Percentiles rank a stretch among this genome's conserved stretches.
These are phyloP conservation scores for Candida fluviatilis DNA, from an alignment of 805 yeast genomes.

Conservation along the genomic window DNA sequence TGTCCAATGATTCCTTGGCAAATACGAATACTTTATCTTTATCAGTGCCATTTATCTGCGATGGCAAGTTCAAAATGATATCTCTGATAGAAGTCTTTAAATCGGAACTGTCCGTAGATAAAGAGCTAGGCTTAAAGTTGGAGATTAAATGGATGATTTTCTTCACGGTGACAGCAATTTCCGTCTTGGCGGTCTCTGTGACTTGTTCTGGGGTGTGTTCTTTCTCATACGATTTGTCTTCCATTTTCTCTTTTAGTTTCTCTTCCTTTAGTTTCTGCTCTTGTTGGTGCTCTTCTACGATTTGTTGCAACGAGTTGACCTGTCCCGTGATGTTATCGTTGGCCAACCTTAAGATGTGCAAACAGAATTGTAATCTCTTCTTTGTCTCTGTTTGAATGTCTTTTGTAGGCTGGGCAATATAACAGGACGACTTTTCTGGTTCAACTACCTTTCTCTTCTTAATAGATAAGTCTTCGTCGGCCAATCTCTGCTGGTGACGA, in stretches of 20 bases:
- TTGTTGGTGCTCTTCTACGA: conserved; percentile 34
- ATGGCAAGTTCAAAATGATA: conserved; percentile 70
- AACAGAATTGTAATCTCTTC: conserved; percentile 69
- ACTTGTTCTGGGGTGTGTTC: conserved; percentile 14
- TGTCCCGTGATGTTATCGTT: conserved; percentile 69
- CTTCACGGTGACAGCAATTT: conserved; percentile 83
- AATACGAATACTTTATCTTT: conserved; percentile 71
- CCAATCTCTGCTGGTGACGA: conserved; percentile 27
- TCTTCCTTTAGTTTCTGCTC: conserved; percentile 34
- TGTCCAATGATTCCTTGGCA: conserved; percentile 86
- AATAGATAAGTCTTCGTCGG: conserved; percentile 8
- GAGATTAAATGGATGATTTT: conserved; percentile 84
- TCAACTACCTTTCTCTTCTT: conserved; percentile 20
- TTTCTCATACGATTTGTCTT: conserved; percentile 10
- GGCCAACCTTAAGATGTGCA: conserved; percentile 76
- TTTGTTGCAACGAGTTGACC: conserved; percentile 56
- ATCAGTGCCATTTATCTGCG: conserved; percentile 39
- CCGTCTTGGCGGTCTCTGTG: conserved; percentile 54
- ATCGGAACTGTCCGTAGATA: conserved; percentile 20
- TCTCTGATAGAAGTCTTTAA: conserved; percentile 72
- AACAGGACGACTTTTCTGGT: conserved; percentile 5
- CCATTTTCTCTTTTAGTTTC: conserved; percentile 12
- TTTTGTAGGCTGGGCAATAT: not conserved
- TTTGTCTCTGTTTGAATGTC: conserved; percentile 51
- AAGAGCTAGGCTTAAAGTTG: conserved; percentile 53